Conservation (phyloP, 2,329 filamentous ascomycete genomes). For the Scedosporium aurantiacum region DNA sequence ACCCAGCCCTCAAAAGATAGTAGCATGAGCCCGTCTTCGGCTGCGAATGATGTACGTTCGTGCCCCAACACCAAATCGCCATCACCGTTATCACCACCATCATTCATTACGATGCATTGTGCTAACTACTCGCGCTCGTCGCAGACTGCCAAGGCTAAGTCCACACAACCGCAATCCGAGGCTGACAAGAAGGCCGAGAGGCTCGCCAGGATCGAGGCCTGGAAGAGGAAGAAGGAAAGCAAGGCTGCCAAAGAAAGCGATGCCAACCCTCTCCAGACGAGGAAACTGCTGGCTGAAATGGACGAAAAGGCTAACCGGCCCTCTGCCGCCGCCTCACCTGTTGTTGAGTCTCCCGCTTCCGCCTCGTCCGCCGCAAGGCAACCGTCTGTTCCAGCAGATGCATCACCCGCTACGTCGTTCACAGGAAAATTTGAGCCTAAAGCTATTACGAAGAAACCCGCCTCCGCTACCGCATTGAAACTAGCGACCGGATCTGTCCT, state of each 20-base stretch:
- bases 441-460: constrained; percentile 50
- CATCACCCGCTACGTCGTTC: constrained; percentile 48
- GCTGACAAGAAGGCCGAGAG: constrained; percentile 70
- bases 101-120: not conserved
- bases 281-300: constrained; percentile 61
- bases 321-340: constrained; percentile 37
- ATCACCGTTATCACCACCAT: not conserved
- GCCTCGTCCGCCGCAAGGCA: constrained; percentile 34
- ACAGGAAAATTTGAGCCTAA: constrained; percentile 69
- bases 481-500: constrained; percentile 42
- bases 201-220: constrained; percentile 72
- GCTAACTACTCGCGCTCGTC: constrained; percentile 10
- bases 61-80: not conserved
- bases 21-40: constrained; percentile 25
- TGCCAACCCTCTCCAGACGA: constrained; percentile 51
- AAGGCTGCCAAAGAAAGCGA: constrained; percentile 63
- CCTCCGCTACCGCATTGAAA: constrained; percentile 49
- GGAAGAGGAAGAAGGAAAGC: constrained; percentile 82
- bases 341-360: constrained; percentile 33
- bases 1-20: constrained; percentile 39
- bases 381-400: constrained; percentile 24
- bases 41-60: constrained; percentile 45
- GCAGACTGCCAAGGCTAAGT: constrained; percentile 43
- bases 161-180: constrained; percentile 39
- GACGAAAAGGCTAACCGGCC: constrained; percentile 52